These are phyloP conservation scores for Peltaster fructicola DNA, from an alignment of 2,329 filamentous ascomycete genomes.

Conservation along the genomic window DNA sequence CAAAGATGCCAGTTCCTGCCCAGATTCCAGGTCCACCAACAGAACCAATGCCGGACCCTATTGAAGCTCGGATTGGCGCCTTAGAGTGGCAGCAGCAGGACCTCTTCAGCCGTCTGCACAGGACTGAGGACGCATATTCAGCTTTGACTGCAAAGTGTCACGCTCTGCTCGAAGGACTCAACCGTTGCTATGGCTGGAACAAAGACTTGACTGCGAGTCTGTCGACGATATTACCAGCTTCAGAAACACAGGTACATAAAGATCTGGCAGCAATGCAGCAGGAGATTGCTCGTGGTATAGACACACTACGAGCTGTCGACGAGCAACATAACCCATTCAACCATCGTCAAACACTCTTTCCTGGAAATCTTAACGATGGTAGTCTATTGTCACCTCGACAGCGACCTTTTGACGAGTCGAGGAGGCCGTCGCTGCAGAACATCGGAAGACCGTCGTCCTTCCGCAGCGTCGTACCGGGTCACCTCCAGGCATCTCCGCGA, in stretches of 20 bases:
- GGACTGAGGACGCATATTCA: constrained; percentile 68
- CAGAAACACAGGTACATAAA: constrained; percentile 60
- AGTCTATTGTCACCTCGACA: constrained; percentile 61
- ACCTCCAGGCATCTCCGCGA: constrained; percentile 54
- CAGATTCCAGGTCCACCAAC: constrained; percentile 57
- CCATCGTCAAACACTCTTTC: constrained; percentile 25
- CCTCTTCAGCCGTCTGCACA: constrained; percentile 53
- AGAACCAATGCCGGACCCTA: constrained; percentile 62
- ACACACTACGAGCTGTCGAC: constrained; percentile 38
- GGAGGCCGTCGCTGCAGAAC: constrained; percentile 50
- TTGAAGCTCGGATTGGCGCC: constrained; percentile 55
- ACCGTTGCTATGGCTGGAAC: constrained; percentile 62
- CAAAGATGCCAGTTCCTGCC: constrained; percentile 48
- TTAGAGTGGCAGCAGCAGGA: constrained; percentile 76
- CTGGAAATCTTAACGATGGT: constrained; percentile 12
- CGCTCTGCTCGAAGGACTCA: constrained; percentile 62
- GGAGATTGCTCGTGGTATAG: constrained; percentile 44
- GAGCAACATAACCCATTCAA: constrained; percentile 38
- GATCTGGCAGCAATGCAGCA: constrained; percentile 48
- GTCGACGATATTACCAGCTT: constrained; percentile 53
- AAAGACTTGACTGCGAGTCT: constrained; percentile 66
- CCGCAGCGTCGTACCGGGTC: constrained; percentile 63
- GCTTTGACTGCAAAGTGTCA: constrained; percentile 69
- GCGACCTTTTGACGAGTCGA: constrained; percentile 66
- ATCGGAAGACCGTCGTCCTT: constrained; percentile 48